Base-by-base conservation (phyloP, 139 green algal species). In the Coccomyxa sp. region DNA sequence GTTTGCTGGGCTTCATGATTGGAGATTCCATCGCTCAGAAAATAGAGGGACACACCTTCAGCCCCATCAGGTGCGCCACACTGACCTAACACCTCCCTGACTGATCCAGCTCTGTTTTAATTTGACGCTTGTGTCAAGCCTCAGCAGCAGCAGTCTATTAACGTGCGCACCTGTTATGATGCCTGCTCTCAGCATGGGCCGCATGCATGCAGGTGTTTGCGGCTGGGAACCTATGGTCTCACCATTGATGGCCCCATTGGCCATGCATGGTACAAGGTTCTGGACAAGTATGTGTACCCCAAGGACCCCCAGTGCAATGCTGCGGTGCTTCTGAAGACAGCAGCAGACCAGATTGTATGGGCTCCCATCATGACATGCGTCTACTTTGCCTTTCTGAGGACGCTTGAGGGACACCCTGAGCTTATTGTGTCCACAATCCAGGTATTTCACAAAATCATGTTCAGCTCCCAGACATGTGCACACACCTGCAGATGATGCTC, bases 1-100 rank as follows among this genome's bases (percentile, higher is more conserved):
- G 69, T 18, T 83, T 93, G 22, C 39, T 89, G 2, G 90, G 90
- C 12, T 94, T 94, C 68, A 75, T 88, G 1, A 55, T 94, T 7
- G 90, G 90, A 29, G 90, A 94, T 58, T 33, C 87, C 5, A 76
- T 92, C 18, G 90, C 90, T 29, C 90, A 94, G 74, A 55, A 68
- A 16, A 82, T 93, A 12, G 68, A 36, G 34, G 85, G 74, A 5
- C 71, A 27, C 54, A 1, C 68, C 9, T 87, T 89, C 69, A 84
- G 89, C 58, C 29, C 71, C 0, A 9, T 79, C 35, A 77, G 81
- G 73, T 78, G 39, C 6, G 34, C n/a, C 10, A 24, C n/a, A n/a
- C n/a, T 77, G 10, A 64, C 10, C 39, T 22, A 35, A 16, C 44
- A 37, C 16, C 12, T 70, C 0, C 5, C 44, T 22, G 36, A 40